Evolutionary conservation across 257 asterid species (phyloP).

Genomic region (Solanum paucissectum): DNA sequence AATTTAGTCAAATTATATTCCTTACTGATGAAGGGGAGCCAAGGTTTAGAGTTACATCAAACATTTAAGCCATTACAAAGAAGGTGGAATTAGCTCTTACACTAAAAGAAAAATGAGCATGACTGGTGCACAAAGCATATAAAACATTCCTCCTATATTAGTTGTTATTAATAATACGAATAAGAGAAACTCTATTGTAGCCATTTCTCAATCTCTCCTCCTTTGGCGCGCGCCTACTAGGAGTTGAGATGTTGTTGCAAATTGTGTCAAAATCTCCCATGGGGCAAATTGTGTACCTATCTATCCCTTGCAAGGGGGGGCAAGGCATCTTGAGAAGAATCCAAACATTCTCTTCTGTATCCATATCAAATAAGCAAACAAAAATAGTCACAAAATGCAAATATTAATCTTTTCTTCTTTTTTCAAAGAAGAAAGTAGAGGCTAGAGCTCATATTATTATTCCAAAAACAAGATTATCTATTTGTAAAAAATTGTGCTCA

Average conservation of each 20-base stretch:
- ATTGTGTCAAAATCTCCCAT: background rate
- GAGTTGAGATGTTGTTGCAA: background rate
- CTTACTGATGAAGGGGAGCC: background rate
- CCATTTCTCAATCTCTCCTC: background rate
- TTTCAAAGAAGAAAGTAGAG: background rate
- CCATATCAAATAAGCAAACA: background rate
- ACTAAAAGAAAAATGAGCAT: background rate
- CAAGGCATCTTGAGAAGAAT: slow-evolving; percentile 82
- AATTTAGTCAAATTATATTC: background rate
- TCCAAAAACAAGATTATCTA: background rate
- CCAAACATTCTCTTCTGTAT: slow-evolving; percentile 78
- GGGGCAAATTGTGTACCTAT: background rate
- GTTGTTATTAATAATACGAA: background rate
- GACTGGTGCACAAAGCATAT: background rate
- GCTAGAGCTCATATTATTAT: background rate
- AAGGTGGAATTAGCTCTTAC: background rate
- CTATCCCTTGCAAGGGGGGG: slow-evolving; percentile 67
- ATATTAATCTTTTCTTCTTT: background rate
- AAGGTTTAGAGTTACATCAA: background rate
- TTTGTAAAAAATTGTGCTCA: background rate
- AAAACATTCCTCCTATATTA: background rate
- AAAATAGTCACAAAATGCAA: background rate
- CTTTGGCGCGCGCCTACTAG: background rate
- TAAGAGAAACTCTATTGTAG: background rate
- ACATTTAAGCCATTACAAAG: background rate